Base-by-base conservation (phyloP, 106 monocot species). In the Narthecium ossifragum region DNA sequence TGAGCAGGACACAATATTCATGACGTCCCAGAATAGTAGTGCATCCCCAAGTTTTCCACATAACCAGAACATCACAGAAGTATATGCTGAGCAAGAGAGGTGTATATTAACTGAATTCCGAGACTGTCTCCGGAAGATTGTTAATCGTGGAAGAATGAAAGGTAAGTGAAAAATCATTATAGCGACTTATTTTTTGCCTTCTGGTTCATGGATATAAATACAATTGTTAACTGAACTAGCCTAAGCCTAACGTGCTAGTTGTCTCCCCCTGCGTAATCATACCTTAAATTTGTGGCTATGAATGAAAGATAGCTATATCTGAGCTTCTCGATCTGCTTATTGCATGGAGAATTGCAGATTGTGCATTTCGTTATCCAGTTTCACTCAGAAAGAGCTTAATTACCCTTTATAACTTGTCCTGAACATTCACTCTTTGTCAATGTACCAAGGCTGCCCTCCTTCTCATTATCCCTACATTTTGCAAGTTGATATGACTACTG, bases 81-180 rank as follows among this genome's bases (percentile, higher is more conserved):
- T 78, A 4, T 90, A 84, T 70, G 73, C 60, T 5, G 90, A 96
- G 79, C 94, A 96, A 73, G 94, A 96, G 70, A 90, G 68, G 64
- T 67, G 63, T 62, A 72, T 96, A 18, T 63, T 96, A 52, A 78
- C 71, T 20, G 90, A 83, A 48, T 89, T 90, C 59, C 60, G 94
- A 20, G 90, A 90, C 30, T 86, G 73, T 58, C 78, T 96, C 30
- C 79, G 70, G 20, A 86, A 90, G 41, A 64, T 96, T 43, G 75
- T 96, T 8, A 80, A 73, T 8, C 71, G 55, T 53, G 94, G 90
- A 41, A 75, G 68, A 71, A 73, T 75, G 68, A 96, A 90, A 96
- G 94, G 94, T 96, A 70, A 67, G 24, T 14, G 15, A 29, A 55
- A 39, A 5, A n/a, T n/a, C n/a, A n/a, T n/a, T n/a, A n/a, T n/a